Evolutionary conservation across 1,284 basidiomycete species (phyloP).

Genomic region (Cutaneotrichosporon daszewskae): DNA sequence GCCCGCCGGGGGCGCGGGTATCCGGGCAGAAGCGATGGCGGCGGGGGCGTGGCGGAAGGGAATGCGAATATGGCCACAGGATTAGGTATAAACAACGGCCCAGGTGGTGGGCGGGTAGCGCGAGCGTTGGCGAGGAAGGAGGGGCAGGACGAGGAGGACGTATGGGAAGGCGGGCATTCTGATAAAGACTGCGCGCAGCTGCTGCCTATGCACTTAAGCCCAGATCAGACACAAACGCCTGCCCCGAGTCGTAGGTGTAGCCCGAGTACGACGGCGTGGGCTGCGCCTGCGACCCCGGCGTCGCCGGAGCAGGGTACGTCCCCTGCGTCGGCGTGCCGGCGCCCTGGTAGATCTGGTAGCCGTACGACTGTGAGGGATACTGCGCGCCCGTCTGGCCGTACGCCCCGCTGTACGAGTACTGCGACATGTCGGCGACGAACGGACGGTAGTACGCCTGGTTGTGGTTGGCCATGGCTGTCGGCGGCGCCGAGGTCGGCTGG

Average conservation of each 20-base stretch:
- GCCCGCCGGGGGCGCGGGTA: too few relatives aligned
- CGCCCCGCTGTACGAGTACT: neutral
- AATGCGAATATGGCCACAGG: too few relatives aligned
- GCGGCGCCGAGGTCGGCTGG: neutral
- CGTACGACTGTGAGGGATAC: neutral
- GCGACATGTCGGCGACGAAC: slow-evolving; percentile 7
- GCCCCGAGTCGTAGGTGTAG: slow-evolving; percentile 10
- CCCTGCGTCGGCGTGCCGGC: neutral
- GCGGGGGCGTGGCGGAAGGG: too few relatives aligned
- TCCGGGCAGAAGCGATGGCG: too few relatives aligned
- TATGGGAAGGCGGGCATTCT: too few relatives aligned
- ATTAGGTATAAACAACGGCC: too few relatives aligned
- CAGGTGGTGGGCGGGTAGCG: too few relatives aligned
- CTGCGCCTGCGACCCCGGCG: neutral
- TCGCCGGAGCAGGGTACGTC: slow-evolving; percentile 1
- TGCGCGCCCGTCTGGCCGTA: neutral
- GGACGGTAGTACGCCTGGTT: slow-evolving; percentile 13
- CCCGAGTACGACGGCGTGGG: slow-evolving; percentile 4
- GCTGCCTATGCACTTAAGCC: too few relatives aligned
- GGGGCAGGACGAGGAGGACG: too few relatives aligned
- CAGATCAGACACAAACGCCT: slow-evolving; percentile 11
- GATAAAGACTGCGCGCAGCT: too few relatives aligned
- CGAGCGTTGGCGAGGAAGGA: too few relatives aligned
- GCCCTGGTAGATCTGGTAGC: slow-evolving; percentile 1
- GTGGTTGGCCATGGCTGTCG: slow-evolving; percentile 3